A percentile compares a stretch with the other conserved stretches of the same genome.
phyloP scores from a whole-genome alignment of 2,329 filamentous ascomycete species.

The Diaporthe aspalathi region DNA sequence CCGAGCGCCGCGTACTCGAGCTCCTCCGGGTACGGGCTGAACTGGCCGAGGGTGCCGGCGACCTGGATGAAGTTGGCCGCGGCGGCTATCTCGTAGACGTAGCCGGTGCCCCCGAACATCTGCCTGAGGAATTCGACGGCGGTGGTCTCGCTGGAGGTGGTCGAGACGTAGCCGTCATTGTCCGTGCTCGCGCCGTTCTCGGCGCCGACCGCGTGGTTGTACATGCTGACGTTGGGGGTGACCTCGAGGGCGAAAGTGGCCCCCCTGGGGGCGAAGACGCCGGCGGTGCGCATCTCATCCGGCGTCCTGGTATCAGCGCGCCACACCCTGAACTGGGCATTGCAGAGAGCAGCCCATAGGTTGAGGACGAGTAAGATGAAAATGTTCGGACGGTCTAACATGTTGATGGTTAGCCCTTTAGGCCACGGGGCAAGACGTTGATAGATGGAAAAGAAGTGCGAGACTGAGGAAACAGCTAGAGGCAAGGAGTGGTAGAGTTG shows the following conservation, averaged over 20 bases:
- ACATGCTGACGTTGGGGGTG: constrained; percentile 3
- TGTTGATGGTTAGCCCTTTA: neutral
- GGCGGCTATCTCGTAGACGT: constrained; percentile 17
- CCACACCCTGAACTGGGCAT: constrained; percentile 8
- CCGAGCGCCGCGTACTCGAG: constrained; percentile 15
- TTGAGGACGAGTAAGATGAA: neutral
- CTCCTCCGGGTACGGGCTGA: constrained; percentile 15
- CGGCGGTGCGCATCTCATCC: constrained; percentile 8
- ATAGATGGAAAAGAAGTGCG: neutral
- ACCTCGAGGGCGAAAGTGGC: neutral
- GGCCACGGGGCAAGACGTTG: neutral
- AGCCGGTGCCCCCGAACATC: constrained; percentile 6
- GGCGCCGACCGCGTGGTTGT: constrained; percentile 10
- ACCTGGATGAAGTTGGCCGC: constrained; percentile 23
- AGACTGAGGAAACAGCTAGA: neutral
- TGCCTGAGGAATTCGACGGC: neutral
- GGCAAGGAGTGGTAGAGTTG: neutral
- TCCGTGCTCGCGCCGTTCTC: neutral
- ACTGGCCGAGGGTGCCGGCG: constrained; percentile 2
- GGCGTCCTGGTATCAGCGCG: constrained; percentile 14
- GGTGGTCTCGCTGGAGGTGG: constrained; percentile 7
- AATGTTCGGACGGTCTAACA: neutral
- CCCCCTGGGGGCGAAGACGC: constrained; percentile 11
- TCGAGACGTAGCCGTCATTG: constrained; percentile 21
- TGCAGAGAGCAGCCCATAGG: constrained; percentile 3